Percentiles rank a stretch among this genome's conserved stretches.
These are phyloP conservation scores for Rubia yunnanensis DNA, from an alignment of 257 asterid species.

Conservation along the genomic window DNA sequence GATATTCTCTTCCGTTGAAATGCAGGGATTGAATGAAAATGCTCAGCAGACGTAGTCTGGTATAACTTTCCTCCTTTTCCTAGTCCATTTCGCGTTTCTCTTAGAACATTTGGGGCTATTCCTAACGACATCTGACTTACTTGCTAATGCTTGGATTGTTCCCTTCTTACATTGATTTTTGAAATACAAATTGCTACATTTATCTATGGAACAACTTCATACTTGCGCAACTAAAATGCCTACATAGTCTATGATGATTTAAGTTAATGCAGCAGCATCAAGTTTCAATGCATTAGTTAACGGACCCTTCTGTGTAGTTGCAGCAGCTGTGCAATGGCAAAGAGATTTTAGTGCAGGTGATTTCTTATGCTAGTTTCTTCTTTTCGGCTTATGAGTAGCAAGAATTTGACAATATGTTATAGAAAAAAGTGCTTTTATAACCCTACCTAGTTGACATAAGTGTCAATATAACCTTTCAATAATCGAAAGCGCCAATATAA, in stretches of 20 bases:
- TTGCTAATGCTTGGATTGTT: no score
- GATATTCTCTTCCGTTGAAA: conserved; percentile 10
- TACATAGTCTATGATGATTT: not conserved
- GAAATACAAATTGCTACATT: not conserved
- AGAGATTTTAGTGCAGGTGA: conserved; percentile 79
- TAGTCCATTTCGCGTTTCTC: not conserved
- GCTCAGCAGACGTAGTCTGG: conserved; percentile 56
- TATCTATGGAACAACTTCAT: no score
- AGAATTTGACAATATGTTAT: not conserved
- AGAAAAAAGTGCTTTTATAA: no score
- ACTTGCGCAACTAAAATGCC: no score
- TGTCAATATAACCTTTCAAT: no score
- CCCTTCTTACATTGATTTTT: not conserved
- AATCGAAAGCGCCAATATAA: no score
- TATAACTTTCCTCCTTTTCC: conserved; percentile 18
- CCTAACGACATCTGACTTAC: no score
- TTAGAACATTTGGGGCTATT: not conserved
- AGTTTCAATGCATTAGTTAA: conserved; percentile 9
- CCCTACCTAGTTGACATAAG: no score
- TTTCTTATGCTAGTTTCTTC: conserved; percentile 7
- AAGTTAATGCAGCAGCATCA: not conserved
- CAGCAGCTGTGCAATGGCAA: conserved; percentile 67
- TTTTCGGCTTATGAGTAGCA: not conserved
- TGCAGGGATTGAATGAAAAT: conserved; percentile 43
- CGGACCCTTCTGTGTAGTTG: conserved; percentile 14